Conservation (phyloP, 225 moss, liverwort and hornwort genomes). For the Rhytidiadelphus loreus region DNA sequence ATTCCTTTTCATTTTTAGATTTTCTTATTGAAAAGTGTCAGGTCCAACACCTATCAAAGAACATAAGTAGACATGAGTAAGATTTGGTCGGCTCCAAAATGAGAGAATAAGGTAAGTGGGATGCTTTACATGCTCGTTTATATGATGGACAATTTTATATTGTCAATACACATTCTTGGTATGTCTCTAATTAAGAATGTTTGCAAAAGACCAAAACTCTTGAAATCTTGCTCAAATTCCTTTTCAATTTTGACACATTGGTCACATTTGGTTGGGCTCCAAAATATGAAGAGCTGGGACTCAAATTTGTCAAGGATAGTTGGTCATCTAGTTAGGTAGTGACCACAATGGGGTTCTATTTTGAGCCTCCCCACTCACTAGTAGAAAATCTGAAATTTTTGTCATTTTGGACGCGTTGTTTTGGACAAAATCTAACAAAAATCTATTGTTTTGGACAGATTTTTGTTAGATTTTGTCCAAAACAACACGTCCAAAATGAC, state of each 20-base stretch:
- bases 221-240: neutral
- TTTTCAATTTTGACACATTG: rapidly evolving
- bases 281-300: rapidly evolving
- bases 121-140: neutral
- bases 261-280: neutral
- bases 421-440: too few species aligned
- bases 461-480: too few species aligned
- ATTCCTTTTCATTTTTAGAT: neutral
- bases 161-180: neutral
- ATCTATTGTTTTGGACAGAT: too few species aligned
- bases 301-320: neutral
- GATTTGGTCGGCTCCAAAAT: rapidly evolving
- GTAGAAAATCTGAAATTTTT: too few species aligned
- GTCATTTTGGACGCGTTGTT: too few species aligned
- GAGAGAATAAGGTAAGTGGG: neutral
- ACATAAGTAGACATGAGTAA: rapidly evolving
- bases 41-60: too few species aligned
- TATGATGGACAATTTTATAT: rapidly evolving
- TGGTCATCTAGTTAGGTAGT: rapidly evolving
- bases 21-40: neutral
- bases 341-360: neutral
- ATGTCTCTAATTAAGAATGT: neutral
- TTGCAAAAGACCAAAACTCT: rapidly evolving
- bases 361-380: too few species aligned
- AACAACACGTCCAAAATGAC: too few species aligned